These are phyloP conservation scores for Coprinopsis sp. DNA, from an alignment of 768 basidiomycete genomes.

Conservation along the genomic window DNA sequence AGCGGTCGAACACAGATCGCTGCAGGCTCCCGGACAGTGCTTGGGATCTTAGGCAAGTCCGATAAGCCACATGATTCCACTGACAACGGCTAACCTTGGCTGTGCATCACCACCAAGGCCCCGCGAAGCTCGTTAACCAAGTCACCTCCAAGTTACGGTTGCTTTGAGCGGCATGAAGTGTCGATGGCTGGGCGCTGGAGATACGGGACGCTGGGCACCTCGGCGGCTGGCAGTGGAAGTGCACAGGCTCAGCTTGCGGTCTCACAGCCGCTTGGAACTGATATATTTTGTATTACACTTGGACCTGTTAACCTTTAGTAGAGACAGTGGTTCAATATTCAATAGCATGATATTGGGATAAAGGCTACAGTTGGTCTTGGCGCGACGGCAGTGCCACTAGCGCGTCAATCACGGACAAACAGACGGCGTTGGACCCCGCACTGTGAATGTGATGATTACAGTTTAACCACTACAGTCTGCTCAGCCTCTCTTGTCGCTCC, in stretches of 20 bases:
- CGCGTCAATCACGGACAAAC: constrained; percentile 21
- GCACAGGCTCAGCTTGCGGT: too few relatives aligned
- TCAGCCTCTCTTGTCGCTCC: constrained; percentile 10
- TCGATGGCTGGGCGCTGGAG: not conserved
- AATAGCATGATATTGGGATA: too few relatives aligned
- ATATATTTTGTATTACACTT: too few relatives aligned
- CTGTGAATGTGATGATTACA: not conserved
- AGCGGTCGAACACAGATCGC: constrained; percentile 84
- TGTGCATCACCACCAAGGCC: too few relatives aligned
- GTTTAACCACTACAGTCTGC: constrained; percentile 8
- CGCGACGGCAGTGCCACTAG: constrained; percentile 13
- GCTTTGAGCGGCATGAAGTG: constrained; percentile 35
- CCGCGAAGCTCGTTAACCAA: constrained; percentile 78
- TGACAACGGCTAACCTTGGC: too few relatives aligned
- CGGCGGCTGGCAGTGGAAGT: too few relatives aligned
- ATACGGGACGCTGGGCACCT: too few relatives aligned
- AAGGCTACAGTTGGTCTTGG: too few relatives aligned
- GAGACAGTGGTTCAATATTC: too few relatives aligned
- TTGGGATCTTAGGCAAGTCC: constrained; percentile 64
- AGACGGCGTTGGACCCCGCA: not conserved
- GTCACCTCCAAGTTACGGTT: constrained; percentile 75
- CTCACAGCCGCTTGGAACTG: too few relatives aligned
- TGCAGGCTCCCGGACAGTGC: constrained; percentile 78
- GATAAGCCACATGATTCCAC: not conserved
- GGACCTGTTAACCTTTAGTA: too few relatives aligned